Evolutionary conservation across 1,139 yeast species (phyloP).

Genomic region (Diutina ranongensis): DNA sequence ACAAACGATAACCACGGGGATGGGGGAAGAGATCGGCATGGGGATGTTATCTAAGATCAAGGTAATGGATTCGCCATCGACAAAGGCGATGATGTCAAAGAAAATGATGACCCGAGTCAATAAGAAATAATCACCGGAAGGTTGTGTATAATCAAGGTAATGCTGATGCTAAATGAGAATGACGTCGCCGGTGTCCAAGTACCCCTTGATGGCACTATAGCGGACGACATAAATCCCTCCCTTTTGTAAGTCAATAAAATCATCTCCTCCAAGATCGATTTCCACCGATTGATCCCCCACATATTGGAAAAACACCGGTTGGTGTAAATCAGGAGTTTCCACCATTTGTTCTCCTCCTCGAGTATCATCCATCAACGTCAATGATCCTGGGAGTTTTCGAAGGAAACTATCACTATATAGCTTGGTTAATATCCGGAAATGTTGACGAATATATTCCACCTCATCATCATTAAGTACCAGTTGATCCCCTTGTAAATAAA

Average conservation of each 20-base stretch:
- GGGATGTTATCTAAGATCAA: conserved; percentile 44
- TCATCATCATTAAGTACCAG: conserved; percentile 48
- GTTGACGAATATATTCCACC: conserved; percentile 41
- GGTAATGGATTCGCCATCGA: neutral
- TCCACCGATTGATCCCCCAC: conserved; percentile 15
- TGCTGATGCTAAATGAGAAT: conserved; percentile 18
- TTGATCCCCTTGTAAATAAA: conserved; percentile 21
- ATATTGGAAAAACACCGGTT: conserved; percentile 67
- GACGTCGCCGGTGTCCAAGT: conserved; percentile 31
- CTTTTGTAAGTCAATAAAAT: conserved; percentile 44
- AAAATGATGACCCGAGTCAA: neutral
- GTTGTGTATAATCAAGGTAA: neutral
- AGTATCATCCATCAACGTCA: conserved; percentile 68
- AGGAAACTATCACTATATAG: conserved; percentile 63
- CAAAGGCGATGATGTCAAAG: neutral
- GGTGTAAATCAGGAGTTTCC: conserved; percentile 60
- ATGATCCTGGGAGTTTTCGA: conserved; percentile 49
- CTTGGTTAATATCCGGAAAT: conserved; percentile 50
- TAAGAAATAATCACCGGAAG: neutral
- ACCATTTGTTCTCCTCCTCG: conserved; percentile 74
- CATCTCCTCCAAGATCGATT: conserved; percentile 21
- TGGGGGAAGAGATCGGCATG: conserved; percentile 73
- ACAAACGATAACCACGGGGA: conserved; percentile 47
- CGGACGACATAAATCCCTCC: conserved; percentile 73
- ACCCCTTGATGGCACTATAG: conserved; percentile 40